phyloP scores from a whole-genome alignment of 2,329 filamentous ascomycete species.

The Arthrobotrys conoides region DNA sequence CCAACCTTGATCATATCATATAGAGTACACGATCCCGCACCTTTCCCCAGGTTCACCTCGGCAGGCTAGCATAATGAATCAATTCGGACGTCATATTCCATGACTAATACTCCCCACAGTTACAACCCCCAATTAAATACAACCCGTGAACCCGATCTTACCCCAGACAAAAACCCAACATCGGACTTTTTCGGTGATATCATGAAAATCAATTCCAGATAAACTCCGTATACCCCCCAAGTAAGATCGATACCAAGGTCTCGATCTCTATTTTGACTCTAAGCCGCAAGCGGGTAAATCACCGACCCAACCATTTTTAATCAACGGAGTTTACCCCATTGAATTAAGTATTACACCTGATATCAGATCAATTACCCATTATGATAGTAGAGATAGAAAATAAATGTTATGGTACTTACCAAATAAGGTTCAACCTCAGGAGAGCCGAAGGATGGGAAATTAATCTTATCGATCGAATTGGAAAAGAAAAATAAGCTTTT shows the following conservation, averaged over 20 bases:
- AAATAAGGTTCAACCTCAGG: too few species aligned
- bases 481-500: too few species aligned
- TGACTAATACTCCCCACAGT: background rate
- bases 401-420: background rate
- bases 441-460: too few species aligned
- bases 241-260: background rate
- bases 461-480: too few species aligned
- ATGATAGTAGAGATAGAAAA: too few species aligned
- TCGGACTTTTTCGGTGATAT: background rate
- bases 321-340: conserved; percentile 8
- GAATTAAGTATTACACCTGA: too few species aligned
- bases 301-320: background rate
- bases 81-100: background rate
- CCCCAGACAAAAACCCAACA: background rate
- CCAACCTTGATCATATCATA: background rate
- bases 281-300: conserved; percentile 10
- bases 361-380: too few species aligned
- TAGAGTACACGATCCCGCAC: background rate
- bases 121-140: background rate
- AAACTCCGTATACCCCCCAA: background rate
- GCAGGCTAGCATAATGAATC: background rate
- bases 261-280: conserved; percentile 10
- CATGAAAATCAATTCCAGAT: background rate
- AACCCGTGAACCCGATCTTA: background rate
- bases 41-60: background rate